Evolutionary conservation across 2,329 filamentous ascomycete genomes (phyloP).

Genomic region (Aspergillus carbonarius): DNA sequence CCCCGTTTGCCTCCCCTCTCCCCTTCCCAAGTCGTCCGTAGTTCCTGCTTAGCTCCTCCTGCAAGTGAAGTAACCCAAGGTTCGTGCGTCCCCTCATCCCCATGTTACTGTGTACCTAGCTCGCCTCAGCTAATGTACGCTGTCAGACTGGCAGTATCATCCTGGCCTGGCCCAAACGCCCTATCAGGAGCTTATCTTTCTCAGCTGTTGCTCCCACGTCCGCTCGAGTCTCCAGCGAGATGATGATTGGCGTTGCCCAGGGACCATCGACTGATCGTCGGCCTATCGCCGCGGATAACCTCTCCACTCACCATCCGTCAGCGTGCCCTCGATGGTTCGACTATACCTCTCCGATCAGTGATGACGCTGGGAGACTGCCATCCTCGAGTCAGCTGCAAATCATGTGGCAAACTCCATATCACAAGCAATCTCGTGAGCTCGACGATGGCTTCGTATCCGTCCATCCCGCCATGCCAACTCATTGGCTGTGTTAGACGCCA

Average conservation of each 20-base stretch:
- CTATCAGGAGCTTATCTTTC: not conserved
- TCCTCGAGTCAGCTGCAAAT: not conserved
- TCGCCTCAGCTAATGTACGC: not conserved
- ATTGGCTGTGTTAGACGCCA: conserved; percentile 6
- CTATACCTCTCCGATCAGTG: not conserved
- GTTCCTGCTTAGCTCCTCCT: not conserved
- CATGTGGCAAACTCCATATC: conserved; percentile 4
- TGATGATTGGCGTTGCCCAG: not conserved
- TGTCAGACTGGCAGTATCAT: not conserved
- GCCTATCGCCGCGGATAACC: not conserved
- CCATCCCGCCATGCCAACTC: not conserved
- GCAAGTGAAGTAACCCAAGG: not conserved
- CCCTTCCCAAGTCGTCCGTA: not conserved
- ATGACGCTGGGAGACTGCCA: not conserved
- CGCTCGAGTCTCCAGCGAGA: not conserved
- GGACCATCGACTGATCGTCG: not conserved
- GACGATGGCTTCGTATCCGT: not conserved
- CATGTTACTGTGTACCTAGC: not conserved
- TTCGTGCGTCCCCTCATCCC: not conserved
- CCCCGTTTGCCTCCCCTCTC: not conserved
- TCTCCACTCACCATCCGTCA: not conserved
- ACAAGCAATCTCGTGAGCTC: conserved; percentile 1
- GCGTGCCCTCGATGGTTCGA: not conserved
- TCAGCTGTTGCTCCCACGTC: not conserved
- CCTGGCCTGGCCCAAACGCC: not conserved